phyloP scores from a whole-genome alignment of 129 eudicot genomes.

The Chrysanthemum makinoi region DNA sequence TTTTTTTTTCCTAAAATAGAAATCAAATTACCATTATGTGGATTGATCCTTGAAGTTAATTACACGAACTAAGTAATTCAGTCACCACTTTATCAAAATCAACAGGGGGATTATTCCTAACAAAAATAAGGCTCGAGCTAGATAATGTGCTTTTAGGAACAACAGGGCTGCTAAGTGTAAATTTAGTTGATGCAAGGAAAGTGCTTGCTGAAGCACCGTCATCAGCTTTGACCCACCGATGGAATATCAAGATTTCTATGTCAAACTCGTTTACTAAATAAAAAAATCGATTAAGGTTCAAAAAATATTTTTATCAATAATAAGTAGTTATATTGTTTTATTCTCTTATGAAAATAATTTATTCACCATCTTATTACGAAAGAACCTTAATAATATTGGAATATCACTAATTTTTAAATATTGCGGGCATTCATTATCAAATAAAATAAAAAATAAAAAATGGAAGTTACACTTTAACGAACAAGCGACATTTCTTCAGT shows the following conservation, averaged over 20 bases:
- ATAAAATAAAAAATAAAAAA: too few species aligned
- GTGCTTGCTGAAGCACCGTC: slow-evolving; percentile 19
- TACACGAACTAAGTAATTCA: neutral
- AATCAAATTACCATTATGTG: too few species aligned
- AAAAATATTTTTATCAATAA: neutral
- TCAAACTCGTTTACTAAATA: neutral
- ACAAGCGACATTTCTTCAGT: too few species aligned
- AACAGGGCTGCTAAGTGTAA: neutral
- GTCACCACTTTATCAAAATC: neutral
- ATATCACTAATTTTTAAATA: too few species aligned
- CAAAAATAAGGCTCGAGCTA: neutral
- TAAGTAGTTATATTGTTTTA: neutral
- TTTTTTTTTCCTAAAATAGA: too few species aligned
- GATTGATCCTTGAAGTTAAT: too few species aligned
- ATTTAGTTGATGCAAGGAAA: neutral
- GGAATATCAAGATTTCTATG: slow-evolving; percentile 9
- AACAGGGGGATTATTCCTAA: neutral
- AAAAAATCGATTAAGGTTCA: neutral
- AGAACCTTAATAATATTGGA: too few species aligned
- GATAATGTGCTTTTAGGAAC: neutral
- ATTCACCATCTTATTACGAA: too few species aligned
- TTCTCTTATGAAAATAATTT: too few species aligned
- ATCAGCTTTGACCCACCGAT: slow-evolving; percentile 23
- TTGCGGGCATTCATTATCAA: too few species aligned
- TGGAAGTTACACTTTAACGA: too few species aligned